phyloP scores from a whole-genome alignment of 2,329 filamentous ascomycete species.

The Alternaria incomplexa region DNA sequence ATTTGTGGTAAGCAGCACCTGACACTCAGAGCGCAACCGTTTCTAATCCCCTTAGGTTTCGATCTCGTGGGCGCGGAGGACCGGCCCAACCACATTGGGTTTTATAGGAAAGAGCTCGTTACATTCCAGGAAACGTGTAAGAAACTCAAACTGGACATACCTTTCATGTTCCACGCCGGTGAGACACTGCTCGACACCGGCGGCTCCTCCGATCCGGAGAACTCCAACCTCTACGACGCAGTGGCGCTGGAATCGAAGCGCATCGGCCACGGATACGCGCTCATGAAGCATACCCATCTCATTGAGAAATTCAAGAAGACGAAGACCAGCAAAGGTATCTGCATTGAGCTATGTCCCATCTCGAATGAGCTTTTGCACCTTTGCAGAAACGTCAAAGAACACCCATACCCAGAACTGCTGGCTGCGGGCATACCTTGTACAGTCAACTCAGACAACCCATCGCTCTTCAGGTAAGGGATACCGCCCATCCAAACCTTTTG shows the following conservation, averaged over 20 bases:
- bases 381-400: constrained; percentile 68
- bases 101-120: constrained; percentile 64
- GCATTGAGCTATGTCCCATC: constrained; percentile 78
- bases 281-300: constrained; percentile 68
- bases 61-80: constrained; percentile 74
- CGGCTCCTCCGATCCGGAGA: constrained; percentile 61
- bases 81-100: constrained; percentile 64
- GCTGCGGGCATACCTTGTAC: constrained; percentile 77
- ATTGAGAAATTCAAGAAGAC: constrained; percentile 65
- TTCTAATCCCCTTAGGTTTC: constrained; percentile 59
- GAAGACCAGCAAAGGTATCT: constrained; percentile 53
- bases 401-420: constrained; percentile 70
- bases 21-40: neutral
- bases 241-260: constrained; percentile 70
- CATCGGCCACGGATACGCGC: constrained; percentile 75
- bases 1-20: constrained; percentile 63
- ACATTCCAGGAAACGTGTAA: constrained; percentile 63
- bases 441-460: constrained; percentile 76
- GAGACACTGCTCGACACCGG: constrained; percentile 72
- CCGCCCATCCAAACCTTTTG: neutral
- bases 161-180: constrained; percentile 78
- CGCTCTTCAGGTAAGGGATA: constrained; percentile 66
- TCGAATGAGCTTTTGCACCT: constrained; percentile 78
- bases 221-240: constrained; percentile 72
- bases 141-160: constrained; percentile 61